Percentiles rank a stretch among this genome's conserved stretches.
Evolutionary conservation across 2,329 filamentous ascomycete species (phyloP).

Genomic region (Emergomyces pasteurianus): DNA sequence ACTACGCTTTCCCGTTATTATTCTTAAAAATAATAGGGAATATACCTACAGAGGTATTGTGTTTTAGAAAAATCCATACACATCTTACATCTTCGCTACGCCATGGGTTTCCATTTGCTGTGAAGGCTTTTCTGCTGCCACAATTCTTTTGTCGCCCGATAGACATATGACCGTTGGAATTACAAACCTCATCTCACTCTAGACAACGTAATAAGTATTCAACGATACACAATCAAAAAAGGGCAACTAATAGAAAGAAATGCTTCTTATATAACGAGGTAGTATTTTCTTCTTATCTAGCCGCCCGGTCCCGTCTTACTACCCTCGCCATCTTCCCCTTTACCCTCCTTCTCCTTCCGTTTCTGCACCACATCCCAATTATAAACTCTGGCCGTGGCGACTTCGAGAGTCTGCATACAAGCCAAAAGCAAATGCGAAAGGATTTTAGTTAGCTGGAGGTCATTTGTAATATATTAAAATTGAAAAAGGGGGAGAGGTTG

Average conservation of each 20-base stretch:
- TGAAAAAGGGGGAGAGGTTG: neutral
- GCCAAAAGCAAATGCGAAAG: conserved; percentile 4
- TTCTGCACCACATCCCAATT: conserved; percentile 98
- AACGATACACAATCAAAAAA: neutral
- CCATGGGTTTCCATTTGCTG: too few relatives aligned
- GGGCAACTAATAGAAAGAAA: neutral
- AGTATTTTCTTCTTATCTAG: neutral
- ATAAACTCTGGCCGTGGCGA: conserved; percentile 92
- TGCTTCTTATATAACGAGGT: neutral
- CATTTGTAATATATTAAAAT: conserved; percentile 1
- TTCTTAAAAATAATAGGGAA: too few relatives aligned
- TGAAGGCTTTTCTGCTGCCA: too few relatives aligned
- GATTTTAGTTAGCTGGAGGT: conserved; percentile 12
- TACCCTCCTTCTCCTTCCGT: conserved; percentile 62
- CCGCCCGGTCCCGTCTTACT: neutral
- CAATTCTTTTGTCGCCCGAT: too few relatives aligned
- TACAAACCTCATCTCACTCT: neutral
- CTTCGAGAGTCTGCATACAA: conserved; percentile 70
- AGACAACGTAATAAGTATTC: neutral
- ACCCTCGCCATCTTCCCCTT: conserved; percentile 1
- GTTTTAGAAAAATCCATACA: too few relatives aligned
- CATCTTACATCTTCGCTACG: too few relatives aligned
- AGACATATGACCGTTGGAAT: too few relatives aligned
- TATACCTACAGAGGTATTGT: too few relatives aligned
- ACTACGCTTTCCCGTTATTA: too few relatives aligned